Evolutionary conservation across 2,329 filamentous ascomycete species (phyloP), one percentile per base, ranked within the genome.

Genomic region (Coniochaeta hoffmannii): DNA sequence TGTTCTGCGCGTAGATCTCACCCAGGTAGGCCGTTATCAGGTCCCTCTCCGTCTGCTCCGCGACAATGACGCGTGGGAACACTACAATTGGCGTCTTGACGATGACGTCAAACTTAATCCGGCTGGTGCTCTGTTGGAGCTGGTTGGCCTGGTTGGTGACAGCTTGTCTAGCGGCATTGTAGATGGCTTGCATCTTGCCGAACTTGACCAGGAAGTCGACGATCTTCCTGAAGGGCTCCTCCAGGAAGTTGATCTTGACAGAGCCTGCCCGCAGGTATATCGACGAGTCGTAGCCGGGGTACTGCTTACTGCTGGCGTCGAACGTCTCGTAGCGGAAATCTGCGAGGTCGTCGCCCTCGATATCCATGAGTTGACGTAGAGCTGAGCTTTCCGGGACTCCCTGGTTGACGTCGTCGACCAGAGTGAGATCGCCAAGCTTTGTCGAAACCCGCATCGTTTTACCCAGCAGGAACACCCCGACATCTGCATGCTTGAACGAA

Each of bases 301-400:
- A 97, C 11, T 83, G 79, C 54, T 87, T 81, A 56, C 86, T 85
- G 22, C 81, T 79, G 0, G 87, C 70, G 68, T 97, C 91, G 63
- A 95, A 99, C 0, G 94, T 99, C 71, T 99, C 90, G 64, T 99
- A 99, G 55, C 90, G 88, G 76, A 99, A 97, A 68, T 99, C 94
- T 1, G 93, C 93, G 17, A 99, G 81, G 58, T 97, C 92, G 55
- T 97, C 86, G 11, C 95, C 95, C 69, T 99, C 89, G 30, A 99
- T 99, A 0, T 91, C 93, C 38, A 99, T 86, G 22, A 99, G 80
- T 61, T 93, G 87, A 36, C 94, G 87, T 24, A 97, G 78, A 44
- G 86, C 83, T 0, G 93, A 97, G 28, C 87, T 80, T 62, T 87
- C 86, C 0, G 90, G 83, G 0, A 95, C 91, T 24, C 93, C 94